phyloP scores from a whole-genome alignment of 495 filamentous ascomycete species.

The Tuber indicum region DNA sequence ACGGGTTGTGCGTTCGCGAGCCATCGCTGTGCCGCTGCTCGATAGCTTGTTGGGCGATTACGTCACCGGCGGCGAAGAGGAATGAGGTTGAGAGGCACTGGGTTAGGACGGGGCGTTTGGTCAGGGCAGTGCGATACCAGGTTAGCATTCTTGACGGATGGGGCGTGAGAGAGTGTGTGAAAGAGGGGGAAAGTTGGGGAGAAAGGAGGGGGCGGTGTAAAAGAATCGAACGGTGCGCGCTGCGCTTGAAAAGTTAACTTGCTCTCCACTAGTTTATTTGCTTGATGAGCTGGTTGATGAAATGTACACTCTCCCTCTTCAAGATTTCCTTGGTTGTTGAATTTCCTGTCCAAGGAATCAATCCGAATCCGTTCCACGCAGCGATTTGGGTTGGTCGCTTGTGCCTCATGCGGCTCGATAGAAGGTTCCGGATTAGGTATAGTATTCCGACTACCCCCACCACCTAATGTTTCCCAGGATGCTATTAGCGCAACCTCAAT shows the following conservation, averaged over 20 bases:
- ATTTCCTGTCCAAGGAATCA: background rate
- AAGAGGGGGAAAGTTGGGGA: background rate
- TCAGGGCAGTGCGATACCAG: conserved; percentile 14
- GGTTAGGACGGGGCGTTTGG: conserved; percentile 65
- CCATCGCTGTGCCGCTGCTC: conserved; percentile 71
- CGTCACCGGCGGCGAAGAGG: conserved; percentile 85
- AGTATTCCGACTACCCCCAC: background rate
- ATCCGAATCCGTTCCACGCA: background rate
- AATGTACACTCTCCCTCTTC: background rate
- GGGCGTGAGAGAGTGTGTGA: background rate
- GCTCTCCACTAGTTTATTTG: background rate
- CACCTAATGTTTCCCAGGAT: background rate
- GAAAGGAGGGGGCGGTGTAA: background rate
- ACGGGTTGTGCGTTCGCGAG: conserved; percentile 56
- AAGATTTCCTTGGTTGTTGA: conserved; percentile 2
- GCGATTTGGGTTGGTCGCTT: background rate
- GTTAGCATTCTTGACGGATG: conserved; percentile 16
- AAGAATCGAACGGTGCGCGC: background rate
- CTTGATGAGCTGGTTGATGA: background rate
- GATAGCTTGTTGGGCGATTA: conserved; percentile 88
- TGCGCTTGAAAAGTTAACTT: background rate
- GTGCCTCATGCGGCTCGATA: background rate
- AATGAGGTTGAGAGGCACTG: conserved; percentile 75
- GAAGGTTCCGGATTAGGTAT: background rate
- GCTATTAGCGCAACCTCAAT: background rate